A percentile compares a stretch with the other conserved stretches of the same genome.
These are phyloP conservation scores for Ogataea trehaloabstinens DNA, from an alignment of 805 yeast species.

Conservation along the genomic window DNA sequence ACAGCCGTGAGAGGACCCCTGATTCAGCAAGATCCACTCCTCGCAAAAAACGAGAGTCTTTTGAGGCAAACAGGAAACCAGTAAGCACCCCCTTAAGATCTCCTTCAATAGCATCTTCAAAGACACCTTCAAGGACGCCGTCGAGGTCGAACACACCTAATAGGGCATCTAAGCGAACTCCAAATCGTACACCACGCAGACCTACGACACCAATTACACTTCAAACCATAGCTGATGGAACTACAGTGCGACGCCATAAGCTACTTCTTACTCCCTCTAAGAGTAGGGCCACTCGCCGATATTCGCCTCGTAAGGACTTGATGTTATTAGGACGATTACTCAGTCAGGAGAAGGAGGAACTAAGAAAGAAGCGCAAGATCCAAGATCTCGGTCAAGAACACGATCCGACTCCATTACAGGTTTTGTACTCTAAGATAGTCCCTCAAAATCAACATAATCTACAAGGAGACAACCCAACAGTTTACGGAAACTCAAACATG, in stretches of 20 bases:
- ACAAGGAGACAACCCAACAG: neutral
- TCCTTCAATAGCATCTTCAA: neutral
- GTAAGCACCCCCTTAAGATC: too few species aligned
- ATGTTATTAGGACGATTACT: conserved; percentile 30
- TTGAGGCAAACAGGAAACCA: neutral
- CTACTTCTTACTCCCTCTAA: conserved; percentile 28
- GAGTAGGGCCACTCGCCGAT: conserved; percentile 21
- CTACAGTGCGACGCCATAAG: conserved; percentile 30
- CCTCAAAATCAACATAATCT: conserved; percentile 1
- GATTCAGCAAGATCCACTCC: neutral
- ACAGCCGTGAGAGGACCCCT: neutral
- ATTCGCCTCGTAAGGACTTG: conserved; percentile 33
- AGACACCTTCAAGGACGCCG: conserved; percentile 12
- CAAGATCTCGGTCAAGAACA: conserved; percentile 5
- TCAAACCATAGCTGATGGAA: conserved; percentile 29
- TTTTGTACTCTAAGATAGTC: conserved; percentile 13
- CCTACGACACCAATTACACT: conserved; percentile 34
- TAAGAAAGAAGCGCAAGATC: conserved; percentile 17
- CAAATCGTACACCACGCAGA: conserved; percentile 22
- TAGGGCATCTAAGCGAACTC: conserved; percentile 4
- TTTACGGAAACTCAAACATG: neutral
- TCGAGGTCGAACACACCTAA: conserved; percentile 18
- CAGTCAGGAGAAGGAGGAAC: conserved; percentile 22
- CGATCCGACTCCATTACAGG: conserved; percentile 12
- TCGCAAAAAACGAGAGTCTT: neutral